Base-by-base conservation (phyloP, 192 early-diverging fungal species). In the Backusella liffmaniae region DNA sequence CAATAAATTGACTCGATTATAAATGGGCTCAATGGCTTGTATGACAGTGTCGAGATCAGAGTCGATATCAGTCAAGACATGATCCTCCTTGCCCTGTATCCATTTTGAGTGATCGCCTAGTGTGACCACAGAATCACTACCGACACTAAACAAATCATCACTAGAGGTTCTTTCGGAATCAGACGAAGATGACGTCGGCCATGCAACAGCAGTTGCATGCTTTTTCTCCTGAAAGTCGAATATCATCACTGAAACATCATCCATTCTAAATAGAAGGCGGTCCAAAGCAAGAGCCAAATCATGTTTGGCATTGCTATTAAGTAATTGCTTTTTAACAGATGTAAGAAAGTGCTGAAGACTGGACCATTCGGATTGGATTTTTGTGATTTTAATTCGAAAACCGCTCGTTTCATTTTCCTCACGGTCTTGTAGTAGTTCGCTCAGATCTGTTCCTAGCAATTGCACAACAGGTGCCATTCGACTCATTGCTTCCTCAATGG, bases 341-440 rank as follows among this genome's bases (percentile, higher is more conserved):
- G 84, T 73, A 29, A 88, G 79, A 75, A 84, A 88, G 49, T 87
- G 82, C 66, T 86, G 88, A 37, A 86, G 79, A 3, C 84, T 85
- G 10, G 82, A 79, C 88, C 88, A 90, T 66, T 87, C 87, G 15
- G 80, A 79, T 67, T 86, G 81, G 29, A 89, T 80, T 51, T 79
- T 85, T 16, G 56, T 62, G 10, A 62, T 62, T 62, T 62, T 62
- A 29, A 62, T 62, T 62, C 9, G 23, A 62, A 62, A 62, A 12
- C 23, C 21, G 26, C 56, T 62, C 29, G 12, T 62, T 62, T 62
- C 56, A 62, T 29, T 62, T 62, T 62, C 56, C 4, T 62, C 56
- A 62, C 56, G 56, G 23, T 62, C 56, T 26, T 62, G 56, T 62
- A 62, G 26, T 62, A 62, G 56, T 29, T 62, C 56, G 12, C 21